Evolutionary conservation across 768 basidiomycete species (phyloP), one percentile per base, ranked within the genome.

Genomic region (Kwoniella dendrophila): DNA sequence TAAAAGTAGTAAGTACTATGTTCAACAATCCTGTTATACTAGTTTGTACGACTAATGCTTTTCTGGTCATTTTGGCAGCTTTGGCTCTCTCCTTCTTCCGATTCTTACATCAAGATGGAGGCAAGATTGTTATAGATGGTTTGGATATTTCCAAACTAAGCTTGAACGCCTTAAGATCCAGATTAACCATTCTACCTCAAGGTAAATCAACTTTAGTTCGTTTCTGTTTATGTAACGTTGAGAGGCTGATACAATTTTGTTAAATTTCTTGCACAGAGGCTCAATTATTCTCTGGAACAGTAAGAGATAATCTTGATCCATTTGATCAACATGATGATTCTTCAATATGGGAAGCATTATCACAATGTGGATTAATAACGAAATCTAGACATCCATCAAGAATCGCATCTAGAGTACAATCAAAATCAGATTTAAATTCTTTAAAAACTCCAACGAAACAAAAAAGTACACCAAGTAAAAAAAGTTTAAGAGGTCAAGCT

Each of bases 151-250:
- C 73, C 27, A 74, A 72, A 45, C 62, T 82, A 48, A 68, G 66
- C 27, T 62, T 81, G 18, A 56, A 64, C 3, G 72, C 74, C 12
- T 82, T 96, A 41, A 84, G 92, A 27, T 87, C 86, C 59, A 84
- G 83, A 30, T 79, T 92, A 59, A 92, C 90, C 47, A 80, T 82
- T 49, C 71, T 82, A 3, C 80, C 81, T 0, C 80, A 82, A 59
- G 73, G 73, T 72, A 33, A 60, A 71, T 63, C 6, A 26, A n/a
- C 34, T 18, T 64, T 56, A 8, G 12, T n/a, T 26, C 18, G 18
- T 58, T 16, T 27, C 26, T 34, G 4, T 6, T 33, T 4, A 33
- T 34, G 1, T n/a, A n/a, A n/a, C 4, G 27, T 44, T 57, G 43
- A 55, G n/a, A n/a, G n/a, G n/a, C 44, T 24, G 24, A 43, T 2